Percentiles rank a stretch among this genome's conserved stretches.
phyloP scores from a whole-genome alignment of 176 grass and related monocot genomes.

The Thinopyrum elongatum region DNA sequence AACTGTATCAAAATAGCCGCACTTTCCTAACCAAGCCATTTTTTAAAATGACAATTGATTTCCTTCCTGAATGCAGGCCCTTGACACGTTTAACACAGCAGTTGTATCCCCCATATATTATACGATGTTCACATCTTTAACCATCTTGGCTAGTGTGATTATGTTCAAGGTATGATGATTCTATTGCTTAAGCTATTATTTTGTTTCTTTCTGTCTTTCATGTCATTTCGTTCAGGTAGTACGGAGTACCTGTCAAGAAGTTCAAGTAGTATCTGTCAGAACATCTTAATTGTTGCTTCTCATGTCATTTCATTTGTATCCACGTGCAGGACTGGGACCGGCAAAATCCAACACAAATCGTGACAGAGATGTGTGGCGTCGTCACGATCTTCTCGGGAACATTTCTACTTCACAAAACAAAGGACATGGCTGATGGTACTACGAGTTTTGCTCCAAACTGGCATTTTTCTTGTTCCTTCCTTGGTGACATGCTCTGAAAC shows the following conservation, averaged over 20 bases:
- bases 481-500: constrained; percentile 3
- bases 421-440: constrained; percentile 68
- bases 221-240: neutral
- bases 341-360: constrained; percentile 82
- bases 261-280: neutral
- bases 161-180: constrained; percentile 73
- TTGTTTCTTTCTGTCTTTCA: neutral
- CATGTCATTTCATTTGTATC: neutral
- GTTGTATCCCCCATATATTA: constrained; percentile 85
- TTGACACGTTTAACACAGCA: constrained; percentile 73
- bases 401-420: constrained; percentile 81
- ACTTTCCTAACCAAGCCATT: neutral
- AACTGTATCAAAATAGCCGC: neutral
- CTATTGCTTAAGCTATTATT: neutral
- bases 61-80: constrained; percentile 32
- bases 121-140: constrained; percentile 76
- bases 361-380: constrained; percentile 77
- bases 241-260: neutral
- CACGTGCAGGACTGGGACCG: constrained; percentile 61
- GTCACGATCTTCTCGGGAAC: constrained; percentile 82
- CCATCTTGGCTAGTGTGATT: constrained; percentile 81
- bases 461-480: neutral
- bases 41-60: neutral
- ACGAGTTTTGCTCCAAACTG: neutral
- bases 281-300: neutral